A percentile compares a stretch with the other conserved stretches of the same genome.
Evolutionary conservation across 306 rosid genomes (phyloP).

Genomic region (Gastrolobium bilobum): DNA sequence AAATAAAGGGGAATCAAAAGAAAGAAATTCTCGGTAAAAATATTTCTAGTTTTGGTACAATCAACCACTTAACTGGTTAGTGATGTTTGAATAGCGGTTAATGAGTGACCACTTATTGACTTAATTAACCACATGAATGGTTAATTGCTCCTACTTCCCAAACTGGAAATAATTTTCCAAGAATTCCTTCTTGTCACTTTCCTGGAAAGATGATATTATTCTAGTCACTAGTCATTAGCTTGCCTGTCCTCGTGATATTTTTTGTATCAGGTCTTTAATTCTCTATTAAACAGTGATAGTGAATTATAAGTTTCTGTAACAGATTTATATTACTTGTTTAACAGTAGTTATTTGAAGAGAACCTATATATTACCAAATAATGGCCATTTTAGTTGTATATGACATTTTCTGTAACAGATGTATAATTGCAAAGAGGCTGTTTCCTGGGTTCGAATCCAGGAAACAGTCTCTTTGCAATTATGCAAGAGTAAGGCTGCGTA

Average conservation of each 20-base stretch:
- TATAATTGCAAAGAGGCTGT: too few species aligned
- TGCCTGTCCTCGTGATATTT: slow-evolving; percentile 20
- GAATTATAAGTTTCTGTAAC: slow-evolving; percentile 5
- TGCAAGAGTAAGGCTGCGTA: too few species aligned
- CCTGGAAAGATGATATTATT: neutral
- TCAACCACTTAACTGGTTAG: neutral
- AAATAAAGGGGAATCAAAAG: slow-evolving; percentile 7
- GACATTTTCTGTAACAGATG: slow-evolving; percentile 30
- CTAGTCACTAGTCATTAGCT: neutral
- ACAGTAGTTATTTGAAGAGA: neutral
- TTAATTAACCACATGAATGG: slow-evolving; percentile 1
- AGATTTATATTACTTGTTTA: neutral
- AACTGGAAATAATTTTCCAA: slow-evolving; percentile 2
- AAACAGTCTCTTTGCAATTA: too few species aligned
- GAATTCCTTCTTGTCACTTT: neutral
- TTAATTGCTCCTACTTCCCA: neutral
- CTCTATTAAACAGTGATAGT: neutral
- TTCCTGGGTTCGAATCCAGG: too few species aligned
- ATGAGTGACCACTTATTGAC: slow-evolving; percentile 15
- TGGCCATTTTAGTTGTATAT: neutral
- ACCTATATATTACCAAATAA: slow-evolving; percentile 15
- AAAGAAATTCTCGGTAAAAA: slow-evolving; percentile 26
- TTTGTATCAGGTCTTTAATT: slow-evolving; percentile 3
- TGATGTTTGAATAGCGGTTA: slow-evolving; percentile 28
- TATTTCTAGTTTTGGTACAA: slow-evolving; percentile 10